Evolutionary conservation across 129 eudicot genomes (phyloP).

Genomic region (Saposhnikovia divaricata): DNA sequence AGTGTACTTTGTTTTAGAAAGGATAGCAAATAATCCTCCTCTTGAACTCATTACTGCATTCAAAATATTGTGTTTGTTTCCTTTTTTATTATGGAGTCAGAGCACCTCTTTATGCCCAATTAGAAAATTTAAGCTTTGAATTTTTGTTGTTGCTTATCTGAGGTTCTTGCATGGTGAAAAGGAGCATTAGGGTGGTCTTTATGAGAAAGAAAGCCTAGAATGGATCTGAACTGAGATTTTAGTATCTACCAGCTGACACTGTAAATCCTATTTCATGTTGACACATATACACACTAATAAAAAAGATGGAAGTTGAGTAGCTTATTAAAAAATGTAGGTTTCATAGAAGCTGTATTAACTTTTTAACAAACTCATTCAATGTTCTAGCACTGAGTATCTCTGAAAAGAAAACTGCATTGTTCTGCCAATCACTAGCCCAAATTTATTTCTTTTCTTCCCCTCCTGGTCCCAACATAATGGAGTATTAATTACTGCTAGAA

Average conservation of each 20-base stretch:
- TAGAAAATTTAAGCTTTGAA: too few relatives aligned
- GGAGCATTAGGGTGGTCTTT: background rate
- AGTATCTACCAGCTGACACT: background rate
- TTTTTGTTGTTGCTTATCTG: background rate
- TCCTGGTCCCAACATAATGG: constrained; percentile 20
- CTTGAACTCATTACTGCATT: background rate
- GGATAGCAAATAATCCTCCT: background rate
- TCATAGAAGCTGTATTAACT: background rate
- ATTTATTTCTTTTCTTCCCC: constrained; percentile 31
- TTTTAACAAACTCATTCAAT: background rate
- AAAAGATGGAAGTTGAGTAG: background rate
- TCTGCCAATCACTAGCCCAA: constrained; percentile 17
- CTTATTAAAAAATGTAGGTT: background rate
- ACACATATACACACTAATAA: background rate
- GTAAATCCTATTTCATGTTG: background rate
- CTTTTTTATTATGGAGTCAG: background rate
- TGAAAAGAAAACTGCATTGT: background rate
- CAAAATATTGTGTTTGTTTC: background rate
- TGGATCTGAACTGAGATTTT: background rate
- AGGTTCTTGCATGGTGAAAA: background rate
- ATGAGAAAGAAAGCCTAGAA: background rate
- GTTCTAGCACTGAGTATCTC: background rate
- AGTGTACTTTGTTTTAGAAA: background rate
- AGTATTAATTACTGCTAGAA: constrained; percentile 9
- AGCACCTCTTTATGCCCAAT: background rate